These are phyloP conservation scores for Oryza meridionalis DNA, from an alignment of 176 grass and related monocot genomes.

Conservation along the genomic window DNA sequence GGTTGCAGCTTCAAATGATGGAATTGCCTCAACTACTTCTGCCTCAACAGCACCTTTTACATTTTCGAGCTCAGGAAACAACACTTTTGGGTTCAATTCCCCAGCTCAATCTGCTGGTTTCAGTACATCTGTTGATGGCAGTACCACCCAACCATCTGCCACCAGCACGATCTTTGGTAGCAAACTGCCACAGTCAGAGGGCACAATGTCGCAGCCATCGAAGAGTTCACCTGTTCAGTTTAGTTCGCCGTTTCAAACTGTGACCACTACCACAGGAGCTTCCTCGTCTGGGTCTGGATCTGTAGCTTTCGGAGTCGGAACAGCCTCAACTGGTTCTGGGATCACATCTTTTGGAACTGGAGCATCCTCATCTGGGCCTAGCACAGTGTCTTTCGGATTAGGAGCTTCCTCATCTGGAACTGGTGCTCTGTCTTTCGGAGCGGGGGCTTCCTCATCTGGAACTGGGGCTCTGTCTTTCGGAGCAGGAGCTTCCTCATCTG, in stretches of 20 bases:
- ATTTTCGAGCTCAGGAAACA: slow-evolving; percentile 47
- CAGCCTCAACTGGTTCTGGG: slow-evolving; percentile 35
- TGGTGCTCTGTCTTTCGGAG: slow-evolving; percentile 26
- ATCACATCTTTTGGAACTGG: slow-evolving; percentile 19
- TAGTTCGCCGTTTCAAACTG: slow-evolving; percentile 34
- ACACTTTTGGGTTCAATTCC: slow-evolving; percentile 46
- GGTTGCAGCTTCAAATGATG: slow-evolving; percentile 33
- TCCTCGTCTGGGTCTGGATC: slow-evolving; percentile 37
- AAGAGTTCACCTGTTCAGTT: slow-evolving; percentile 45
- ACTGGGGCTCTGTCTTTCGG: slow-evolving; percentile 25
- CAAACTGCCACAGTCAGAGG: slow-evolving; percentile 36
- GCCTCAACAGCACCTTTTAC: slow-evolving; percentile 41
- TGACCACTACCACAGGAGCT: slow-evolving; percentile 25
- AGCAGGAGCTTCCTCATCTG: slow-evolving; percentile 38
- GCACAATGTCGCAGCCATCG: slow-evolving; percentile 26
- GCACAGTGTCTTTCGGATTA: slow-evolving; percentile 30
- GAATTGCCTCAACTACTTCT: neutral
- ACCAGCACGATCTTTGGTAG: slow-evolving; percentile 41
- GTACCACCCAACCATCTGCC: slow-evolving; percentile 39
- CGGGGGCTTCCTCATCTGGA: slow-evolving; percentile 32
- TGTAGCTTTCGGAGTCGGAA: slow-evolving; percentile 26
- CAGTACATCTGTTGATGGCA: slow-evolving; percentile 33
- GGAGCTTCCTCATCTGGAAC: slow-evolving; percentile 40
- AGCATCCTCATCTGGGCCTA: slow-evolving; percentile 40
- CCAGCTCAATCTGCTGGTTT: slow-evolving; percentile 50